Conservation (phyloP, 208 protist species). For the Wallacemonas sp. region DNA sequence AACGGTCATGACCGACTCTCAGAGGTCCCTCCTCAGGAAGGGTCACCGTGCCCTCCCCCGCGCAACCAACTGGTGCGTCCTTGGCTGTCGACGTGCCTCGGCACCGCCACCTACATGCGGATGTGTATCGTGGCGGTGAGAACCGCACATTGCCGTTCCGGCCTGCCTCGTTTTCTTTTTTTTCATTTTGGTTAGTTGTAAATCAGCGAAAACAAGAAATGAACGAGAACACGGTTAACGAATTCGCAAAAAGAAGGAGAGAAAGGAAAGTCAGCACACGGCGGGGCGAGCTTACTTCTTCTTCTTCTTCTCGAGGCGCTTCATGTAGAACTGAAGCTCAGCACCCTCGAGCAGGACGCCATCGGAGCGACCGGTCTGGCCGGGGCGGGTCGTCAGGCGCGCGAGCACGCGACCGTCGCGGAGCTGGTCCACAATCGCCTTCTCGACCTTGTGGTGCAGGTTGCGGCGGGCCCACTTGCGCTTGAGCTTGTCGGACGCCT, state of each 20-base stretch:
- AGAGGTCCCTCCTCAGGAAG: too few relatives aligned
- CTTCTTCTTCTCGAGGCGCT: conserved; percentile 98
- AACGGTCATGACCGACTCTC: too few relatives aligned
- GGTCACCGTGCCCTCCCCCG: too few relatives aligned
- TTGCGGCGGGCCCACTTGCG: conserved; percentile 78
- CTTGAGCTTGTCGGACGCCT: conserved; percentile 59
- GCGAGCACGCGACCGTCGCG: conserved; percentile 94
- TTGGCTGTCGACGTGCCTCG: too few relatives aligned
- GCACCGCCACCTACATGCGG: too few relatives aligned
- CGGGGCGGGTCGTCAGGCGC: conserved; percentile 96
- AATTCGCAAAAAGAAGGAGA: conserved; percentile 12
- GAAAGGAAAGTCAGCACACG: not conserved
- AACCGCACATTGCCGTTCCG: too few relatives aligned
- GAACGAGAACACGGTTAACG: conserved; percentile 19
- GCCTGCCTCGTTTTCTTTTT: too few relatives aligned
- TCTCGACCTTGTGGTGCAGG: conserved; percentile 81
- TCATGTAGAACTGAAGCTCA: conserved; percentile 99
- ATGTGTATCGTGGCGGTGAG: too few relatives aligned
- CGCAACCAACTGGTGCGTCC: too few relatives aligned
- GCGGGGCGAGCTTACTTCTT: conserved; percentile 31
- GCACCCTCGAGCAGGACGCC: conserved; percentile 99
- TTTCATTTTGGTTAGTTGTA: conserved; percentile 9
- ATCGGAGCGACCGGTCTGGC: conserved; percentile 97
- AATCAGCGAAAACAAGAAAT: conserved; percentile 18
- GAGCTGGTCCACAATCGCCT: conserved; percentile 92